Base-by-base conservation (phyloP, 345 rosid genomes). In the Populus tremula region DNA sequence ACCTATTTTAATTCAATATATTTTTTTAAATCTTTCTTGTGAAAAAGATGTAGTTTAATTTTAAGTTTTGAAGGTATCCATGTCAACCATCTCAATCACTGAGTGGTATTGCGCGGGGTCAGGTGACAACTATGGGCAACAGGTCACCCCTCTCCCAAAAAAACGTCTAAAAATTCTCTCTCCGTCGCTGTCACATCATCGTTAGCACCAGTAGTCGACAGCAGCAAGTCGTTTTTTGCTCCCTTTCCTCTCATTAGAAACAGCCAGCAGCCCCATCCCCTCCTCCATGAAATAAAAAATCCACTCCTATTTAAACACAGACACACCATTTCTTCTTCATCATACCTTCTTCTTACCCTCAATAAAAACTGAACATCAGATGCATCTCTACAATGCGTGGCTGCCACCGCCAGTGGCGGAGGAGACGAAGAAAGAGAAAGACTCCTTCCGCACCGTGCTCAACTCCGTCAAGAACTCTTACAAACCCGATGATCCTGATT, bases 331-430 rank as follows among this genome's bases (percentile, higher is more conserved):
- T 18, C n/a, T 2, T 53, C n/a, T 53, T 53, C 59, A 2, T 53
- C 21, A 53, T 18, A 18, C 6, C 59, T 53, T 7, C 23, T 8
- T 53, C 23, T 6, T 53, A 20, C 59, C 23, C 20, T 53, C 59
- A 53, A 53, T 12, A 14, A 47, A 47, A 47, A 12, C 9, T 6
- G n/a, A 53, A 61, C 65, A 11, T 16, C 61, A 70, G 79, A 96
- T 93, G 99, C 99, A 96, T 87, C 92, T 93, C 76, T 93, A 91
- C 88, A 93, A 96, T 86, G 97, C 88, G 36, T 93, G 96, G 99
- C 80, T 96, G 76, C 99, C 99, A 27, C 99, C 97, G 29, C 94
- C 94, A 45, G 94, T 96, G 75, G 98, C 90, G 74, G 94, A 89
- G 82, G 93, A 89, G 82, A 87, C 97, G 74, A 86, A 82, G 88